These are phyloP conservation scores for Pleurotus tuoliensis DNA, from an alignment of 768 basidiomycete genomes.

Conservation along the genomic window DNA sequence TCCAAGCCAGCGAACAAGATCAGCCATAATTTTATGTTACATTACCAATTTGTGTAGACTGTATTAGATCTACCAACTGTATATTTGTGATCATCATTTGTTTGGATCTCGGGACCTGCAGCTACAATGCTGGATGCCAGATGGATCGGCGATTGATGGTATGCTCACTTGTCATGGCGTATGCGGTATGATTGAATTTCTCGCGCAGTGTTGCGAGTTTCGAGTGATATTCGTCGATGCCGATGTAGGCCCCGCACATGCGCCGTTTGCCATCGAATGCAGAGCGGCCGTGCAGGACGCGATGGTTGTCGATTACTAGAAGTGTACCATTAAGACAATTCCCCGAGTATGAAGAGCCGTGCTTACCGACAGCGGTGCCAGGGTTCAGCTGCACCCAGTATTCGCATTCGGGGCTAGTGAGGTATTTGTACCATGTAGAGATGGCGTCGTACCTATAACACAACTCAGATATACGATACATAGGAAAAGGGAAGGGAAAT, in stretches of 20 bases:
- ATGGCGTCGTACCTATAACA: slow-evolving; percentile 72
- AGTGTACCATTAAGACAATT: not conserved
- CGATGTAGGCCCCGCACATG: slow-evolving; percentile 96
- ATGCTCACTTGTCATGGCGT: slow-evolving; percentile 10
- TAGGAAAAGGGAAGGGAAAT: not conserved
- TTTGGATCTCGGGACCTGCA: not conserved
- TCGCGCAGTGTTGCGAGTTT: slow-evolving; percentile 67
- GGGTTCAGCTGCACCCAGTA: slow-evolving; percentile 90
- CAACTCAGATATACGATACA: not conserved
- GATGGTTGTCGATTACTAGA: slow-evolving; percentile 86
- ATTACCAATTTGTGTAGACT: not conserved
- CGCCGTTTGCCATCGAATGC: slow-evolving; percentile 82
- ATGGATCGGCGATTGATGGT: slow-evolving; percentile 40
- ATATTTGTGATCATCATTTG: not conserved
- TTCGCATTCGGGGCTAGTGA: slow-evolving; percentile 80
- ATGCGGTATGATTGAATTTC: slow-evolving; percentile 37
- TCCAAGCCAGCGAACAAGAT: slow-evolving; percentile 28
- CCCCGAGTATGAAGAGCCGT: too few relatives aligned
- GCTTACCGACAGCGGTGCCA: slow-evolving; percentile 81
- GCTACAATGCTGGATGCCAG: slow-evolving; percentile 55
- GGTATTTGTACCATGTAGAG: slow-evolving; percentile 67
- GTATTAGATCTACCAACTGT: not conserved
- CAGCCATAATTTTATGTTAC: not conserved
- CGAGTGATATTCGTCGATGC: slow-evolving; percentile 85
- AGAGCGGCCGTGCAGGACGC: slow-evolving; percentile 93